phyloP scores from a whole-genome alignment of 2,329 filamentous ascomycete species.

The Blastomyces emzantsi region DNA sequence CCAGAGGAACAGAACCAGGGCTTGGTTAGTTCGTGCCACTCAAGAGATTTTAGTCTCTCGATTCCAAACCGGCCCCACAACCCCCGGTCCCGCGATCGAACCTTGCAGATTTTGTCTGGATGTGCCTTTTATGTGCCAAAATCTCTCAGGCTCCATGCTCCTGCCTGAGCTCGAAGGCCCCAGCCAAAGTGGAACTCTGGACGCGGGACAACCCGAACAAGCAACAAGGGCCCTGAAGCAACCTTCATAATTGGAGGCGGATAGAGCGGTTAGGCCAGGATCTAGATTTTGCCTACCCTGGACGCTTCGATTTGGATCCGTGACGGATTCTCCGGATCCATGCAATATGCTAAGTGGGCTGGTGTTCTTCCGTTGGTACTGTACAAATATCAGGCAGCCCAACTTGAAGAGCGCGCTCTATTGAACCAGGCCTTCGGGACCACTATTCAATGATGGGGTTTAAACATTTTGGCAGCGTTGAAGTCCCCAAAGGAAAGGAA shows the following conservation, averaged over 20 bases:
- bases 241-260: not conserved
- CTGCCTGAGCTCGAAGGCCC: not conserved
- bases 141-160: not conserved
- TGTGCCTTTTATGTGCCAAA: constrained; percentile 3
- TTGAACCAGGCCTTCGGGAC: constrained; percentile 3
- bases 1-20: not conserved
- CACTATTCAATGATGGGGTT: not conserved
- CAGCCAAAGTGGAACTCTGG: not conserved
- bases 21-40: not conserved
- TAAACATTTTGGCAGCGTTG: not conserved
- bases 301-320: not conserved
- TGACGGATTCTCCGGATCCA: not conserved
- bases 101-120: constrained; percentile 1
- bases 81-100: constrained; percentile 9
- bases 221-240: not conserved
- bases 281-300: not conserved
- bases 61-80: constrained; percentile 3
- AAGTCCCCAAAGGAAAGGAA: not conserved
- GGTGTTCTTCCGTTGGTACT: not conserved
- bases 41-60: not conserved
- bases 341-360: not conserved
- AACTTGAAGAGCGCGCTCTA: not conserved
- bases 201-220: not conserved
- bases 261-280: not conserved
- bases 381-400: not conserved